These are phyloP conservation scores for Clonostachys rhizophaga DNA, from an alignment of 2,329 filamentous ascomycete genomes.

Conservation along the genomic window DNA sequence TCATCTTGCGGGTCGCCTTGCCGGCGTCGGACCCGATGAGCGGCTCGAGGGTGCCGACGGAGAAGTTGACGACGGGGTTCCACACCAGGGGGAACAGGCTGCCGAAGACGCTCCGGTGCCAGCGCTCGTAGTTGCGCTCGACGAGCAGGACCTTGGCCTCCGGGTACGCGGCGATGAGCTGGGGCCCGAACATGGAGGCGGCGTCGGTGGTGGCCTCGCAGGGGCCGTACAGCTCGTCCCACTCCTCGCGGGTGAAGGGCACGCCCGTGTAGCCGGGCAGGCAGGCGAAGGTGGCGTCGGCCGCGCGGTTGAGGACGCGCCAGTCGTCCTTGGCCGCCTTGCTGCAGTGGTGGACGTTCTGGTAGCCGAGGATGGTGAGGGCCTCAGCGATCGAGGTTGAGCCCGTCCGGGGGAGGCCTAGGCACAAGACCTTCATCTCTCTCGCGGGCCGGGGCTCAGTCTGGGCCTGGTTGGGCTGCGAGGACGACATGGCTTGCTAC, in stretches of 20 bases:
- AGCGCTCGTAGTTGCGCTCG: conserved; percentile 19
- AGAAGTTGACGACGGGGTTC: conserved; percentile 7
- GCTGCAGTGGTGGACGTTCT: conserved; percentile 21
- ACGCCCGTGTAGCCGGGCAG: conserved; percentile 17
- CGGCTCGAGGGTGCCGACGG: conserved; percentile 14
- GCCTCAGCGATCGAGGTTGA: conserved; percentile 24
- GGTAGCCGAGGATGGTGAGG: conserved; percentile 21
- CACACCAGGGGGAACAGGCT: conserved; percentile 15
- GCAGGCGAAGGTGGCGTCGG: conserved; percentile 18
- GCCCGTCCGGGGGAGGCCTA: conserved; percentile 23
- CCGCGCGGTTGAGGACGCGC: conserved; percentile 14
- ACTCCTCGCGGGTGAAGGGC: conserved; percentile 16
- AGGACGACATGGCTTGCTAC: too few relatives aligned
- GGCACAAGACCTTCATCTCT: conserved; percentile 19
- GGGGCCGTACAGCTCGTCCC: conserved; percentile 22
- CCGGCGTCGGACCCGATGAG: conserved; percentile 22
- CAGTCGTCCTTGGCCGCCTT: conserved; percentile 16
- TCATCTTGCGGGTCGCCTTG: conserved; percentile 12
- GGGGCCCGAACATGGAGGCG: conserved; percentile 15
- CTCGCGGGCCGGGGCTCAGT: background rate
- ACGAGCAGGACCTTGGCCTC: conserved; percentile 25
- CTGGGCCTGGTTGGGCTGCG: too few relatives aligned
- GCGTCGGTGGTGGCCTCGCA: conserved; percentile 22
- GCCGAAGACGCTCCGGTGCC: conserved; percentile 23
- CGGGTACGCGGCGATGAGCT: conserved; percentile 20